Evolutionary conservation across 352 stramenopile species (phyloP).

Genomic region (Pythium apleroticum): DNA sequence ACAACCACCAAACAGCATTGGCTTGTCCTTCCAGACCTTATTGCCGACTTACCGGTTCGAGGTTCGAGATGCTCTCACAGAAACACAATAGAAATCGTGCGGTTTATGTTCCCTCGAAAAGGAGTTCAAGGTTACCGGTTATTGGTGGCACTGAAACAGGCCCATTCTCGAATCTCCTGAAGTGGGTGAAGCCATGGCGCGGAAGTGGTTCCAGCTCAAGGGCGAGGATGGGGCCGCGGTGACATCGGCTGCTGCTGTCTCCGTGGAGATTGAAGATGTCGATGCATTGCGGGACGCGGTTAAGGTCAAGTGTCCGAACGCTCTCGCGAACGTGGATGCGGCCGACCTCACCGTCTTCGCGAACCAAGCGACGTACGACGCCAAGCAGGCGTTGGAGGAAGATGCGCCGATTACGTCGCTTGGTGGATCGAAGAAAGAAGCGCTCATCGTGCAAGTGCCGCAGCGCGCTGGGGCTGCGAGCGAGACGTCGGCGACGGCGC

Average conservation of each 20-base stretch:
- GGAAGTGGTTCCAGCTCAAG: constrained; percentile 1
- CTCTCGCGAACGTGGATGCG: background rate
- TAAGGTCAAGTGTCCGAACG: background rate
- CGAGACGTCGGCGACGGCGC: too few species aligned
- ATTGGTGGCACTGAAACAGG: too few species aligned
- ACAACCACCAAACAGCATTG: too few species aligned
- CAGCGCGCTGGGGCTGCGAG: too few species aligned
- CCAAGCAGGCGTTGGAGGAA: background rate
- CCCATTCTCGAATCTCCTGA: too few species aligned
- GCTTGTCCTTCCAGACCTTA: too few species aligned
- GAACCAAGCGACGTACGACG: constrained; percentile 6
- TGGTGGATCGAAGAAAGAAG: background rate
- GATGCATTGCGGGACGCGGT: constrained; percentile 6
- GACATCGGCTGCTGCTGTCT: constrained; percentile 2
- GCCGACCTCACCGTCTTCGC: constrained; percentile 11
- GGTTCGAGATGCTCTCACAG: too few species aligned
- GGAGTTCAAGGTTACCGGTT: too few species aligned
- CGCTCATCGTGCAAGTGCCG: constrained; percentile 11
- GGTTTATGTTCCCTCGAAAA: too few species aligned
- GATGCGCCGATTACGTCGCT: background rate
- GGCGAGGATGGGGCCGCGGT: background rate
- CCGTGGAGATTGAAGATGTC: constrained; percentile 8
- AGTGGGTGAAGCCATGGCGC: too few species aligned
- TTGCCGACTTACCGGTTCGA: too few species aligned
- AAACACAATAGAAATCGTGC: too few species aligned